Conservation (phyloP, 1,284 basidiomycete genomes). For the Sphaerobolus stellatus region DNA sequence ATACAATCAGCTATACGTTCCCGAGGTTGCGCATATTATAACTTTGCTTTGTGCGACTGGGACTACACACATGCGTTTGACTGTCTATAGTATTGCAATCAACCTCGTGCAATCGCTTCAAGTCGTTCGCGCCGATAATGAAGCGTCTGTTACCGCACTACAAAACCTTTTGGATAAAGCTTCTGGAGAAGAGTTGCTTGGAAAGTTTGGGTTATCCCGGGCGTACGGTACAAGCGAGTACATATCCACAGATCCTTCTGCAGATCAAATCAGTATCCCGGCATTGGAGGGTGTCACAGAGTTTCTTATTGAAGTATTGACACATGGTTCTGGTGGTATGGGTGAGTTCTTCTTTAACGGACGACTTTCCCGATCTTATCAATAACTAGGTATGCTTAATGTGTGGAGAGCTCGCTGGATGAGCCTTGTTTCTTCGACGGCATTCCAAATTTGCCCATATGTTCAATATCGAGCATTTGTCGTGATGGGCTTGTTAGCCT, state of each 20-base stretch:
- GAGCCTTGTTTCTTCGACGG: slow-evolving; percentile 86
- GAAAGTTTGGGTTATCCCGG: slow-evolving; percentile 71
- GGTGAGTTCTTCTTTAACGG: neutral
- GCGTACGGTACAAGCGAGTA: slow-evolving; percentile 66
- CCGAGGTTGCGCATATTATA: slow-evolving; percentile 79
- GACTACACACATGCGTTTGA: slow-evolving; percentile 69
- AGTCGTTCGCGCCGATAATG: slow-evolving; percentile 57
- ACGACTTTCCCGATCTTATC: neutral
- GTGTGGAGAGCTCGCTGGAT: slow-evolving; percentile 94
- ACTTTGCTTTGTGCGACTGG: slow-evolving; percentile 75
- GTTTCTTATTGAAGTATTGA: slow-evolving; percentile 65
- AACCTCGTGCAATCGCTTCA: slow-evolving; percentile 79
- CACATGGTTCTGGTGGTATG: slow-evolving; percentile 53
- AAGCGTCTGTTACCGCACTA: slow-evolving; percentile 52
- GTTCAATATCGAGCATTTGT: slow-evolving; percentile 90
- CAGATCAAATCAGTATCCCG: slow-evolving; percentile 64
- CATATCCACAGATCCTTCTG: slow-evolving; percentile 49
- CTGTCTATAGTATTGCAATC: slow-evolving; percentile 77
- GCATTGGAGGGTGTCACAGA: slow-evolving; percentile 65
- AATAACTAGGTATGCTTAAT: slow-evolving; percentile 73
- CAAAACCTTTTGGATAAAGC: slow-evolving; percentile 62
- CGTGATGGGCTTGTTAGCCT: slow-evolving; percentile 77
- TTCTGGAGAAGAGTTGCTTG: slow-evolving; percentile 55
- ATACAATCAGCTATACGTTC: slow-evolving; percentile 76
- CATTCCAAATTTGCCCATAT: slow-evolving; percentile 89